Evolutionary conservation across 2,329 filamentous ascomycete genomes (phyloP), one percentile per base, ranked within the genome.

Genomic region (Elsinoe fawcettii): DNA sequence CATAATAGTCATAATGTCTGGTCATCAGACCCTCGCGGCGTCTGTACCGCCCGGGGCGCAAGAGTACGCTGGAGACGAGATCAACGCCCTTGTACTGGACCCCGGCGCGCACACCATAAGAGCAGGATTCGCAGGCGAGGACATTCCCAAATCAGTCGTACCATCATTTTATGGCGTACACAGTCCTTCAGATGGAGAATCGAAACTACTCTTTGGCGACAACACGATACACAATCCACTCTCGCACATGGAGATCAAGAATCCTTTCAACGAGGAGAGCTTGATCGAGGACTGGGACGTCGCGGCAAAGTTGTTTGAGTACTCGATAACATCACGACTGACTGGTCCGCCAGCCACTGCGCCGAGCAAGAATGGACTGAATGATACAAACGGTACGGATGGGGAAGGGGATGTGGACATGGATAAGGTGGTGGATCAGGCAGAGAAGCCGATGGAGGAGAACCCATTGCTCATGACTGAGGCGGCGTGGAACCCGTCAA

Each of bases 281-380:
- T 82, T 91, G 53, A 93, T 99, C 49, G 89, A 96, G 71, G 91
- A 99, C 72, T 99, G 93, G 93, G 93, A 99, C 63, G 85, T 86
- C 51, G 92, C 91, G 25, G 81, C 88, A 60, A 86, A 86, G 70
- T 75, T 97, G 57, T 99, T 92, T 91, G 91, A 97, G 71, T 86
- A 95, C 73, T 85, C 90, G 66, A 87, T 99, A 62, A 88, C 91
- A 59, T 90, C 89, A 64, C 85, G 90, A 62, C 79, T 99, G 63
- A 95, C 93, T 54, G 88, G 88, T 58, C 79, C 85, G 56, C 84
- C 83, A 64, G 82, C 84, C 46, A 83, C 82, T 6, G 80, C 85
- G 46, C 84, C 89, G 1, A 77, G 81, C 18, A 86, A 84, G 68
- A 93, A 95, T 68, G 87, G 88, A 18, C 75, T 92, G 60, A 95